Evolutionary conservation across 768 basidiomycete genomes (phyloP).

Genomic region (Rhizopogon sp.): DNA sequence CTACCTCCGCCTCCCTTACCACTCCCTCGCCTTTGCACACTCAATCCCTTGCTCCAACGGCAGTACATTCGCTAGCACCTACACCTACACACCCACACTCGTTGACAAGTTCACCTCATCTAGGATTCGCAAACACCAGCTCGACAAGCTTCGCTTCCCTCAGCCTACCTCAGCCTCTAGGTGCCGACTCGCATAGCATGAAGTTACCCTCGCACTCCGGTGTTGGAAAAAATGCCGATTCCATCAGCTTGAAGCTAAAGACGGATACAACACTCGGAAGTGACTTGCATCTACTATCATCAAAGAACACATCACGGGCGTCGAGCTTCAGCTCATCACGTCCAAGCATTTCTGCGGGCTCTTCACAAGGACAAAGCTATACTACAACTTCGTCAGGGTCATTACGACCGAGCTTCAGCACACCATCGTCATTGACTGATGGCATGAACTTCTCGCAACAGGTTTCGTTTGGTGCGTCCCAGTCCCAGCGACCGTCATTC

Average conservation of each 20-base stretch:
- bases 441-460: constrained; percentile 14
- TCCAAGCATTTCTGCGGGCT: constrained; percentile 22
- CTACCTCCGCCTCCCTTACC: constrained; percentile 17
- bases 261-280: constrained; percentile 4
- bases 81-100: constrained; percentile 22
- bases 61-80: constrained; percentile 15
- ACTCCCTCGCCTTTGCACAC: constrained; percentile 19
- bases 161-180: constrained; percentile 3
- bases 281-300: not conserved
- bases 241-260: constrained; percentile 14
- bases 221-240: not conserved
- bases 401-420: constrained; percentile 17
- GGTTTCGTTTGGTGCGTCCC: constrained; percentile 6
- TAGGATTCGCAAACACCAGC: constrained; percentile 16
- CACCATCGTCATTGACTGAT: constrained; percentile 14
- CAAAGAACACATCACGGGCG: constrained; percentile 15
- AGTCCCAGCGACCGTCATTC: constrained; percentile 17
- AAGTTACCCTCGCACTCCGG: constrained; percentile 2
- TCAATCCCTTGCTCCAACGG: constrained; percentile 11
- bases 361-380: constrained; percentile 24
- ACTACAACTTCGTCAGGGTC: constrained; percentile 15
- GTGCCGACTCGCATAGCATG: constrained; percentile 7
- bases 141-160: constrained; percentile 17
- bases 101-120: constrained; percentile 22
- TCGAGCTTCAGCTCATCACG: constrained; percentile 21